These are phyloP conservation scores for Populus pruinosa DNA, from an alignment of 345 rosid genomes.

Conservation along the genomic window DNA sequence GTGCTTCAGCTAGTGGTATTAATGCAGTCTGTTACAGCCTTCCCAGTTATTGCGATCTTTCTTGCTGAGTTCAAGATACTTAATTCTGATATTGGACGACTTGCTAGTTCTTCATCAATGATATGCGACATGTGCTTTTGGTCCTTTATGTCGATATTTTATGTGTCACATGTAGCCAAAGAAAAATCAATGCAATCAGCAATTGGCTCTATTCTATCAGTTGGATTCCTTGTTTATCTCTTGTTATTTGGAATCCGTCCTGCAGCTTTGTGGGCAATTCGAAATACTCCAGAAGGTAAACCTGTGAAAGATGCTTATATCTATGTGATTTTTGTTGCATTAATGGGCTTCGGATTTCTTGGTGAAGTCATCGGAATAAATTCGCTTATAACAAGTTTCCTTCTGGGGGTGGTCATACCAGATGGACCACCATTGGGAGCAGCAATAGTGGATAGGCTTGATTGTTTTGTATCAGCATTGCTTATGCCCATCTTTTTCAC, in stretches of 20 bases:
- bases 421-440: slow-evolving; percentile 43
- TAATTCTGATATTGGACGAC: slow-evolving; percentile 43
- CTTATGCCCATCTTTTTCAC: slow-evolving; percentile 35
- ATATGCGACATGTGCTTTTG: slow-evolving; percentile 13
- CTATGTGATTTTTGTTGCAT: slow-evolving; percentile 15
- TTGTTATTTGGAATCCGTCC: slow-evolving; percentile 26
- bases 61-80: slow-evolving; percentile 38
- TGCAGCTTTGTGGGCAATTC: slow-evolving; percentile 30
- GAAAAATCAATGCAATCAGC: slow-evolving; percentile 1
- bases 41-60: slow-evolving; percentile 32
- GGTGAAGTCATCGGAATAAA: slow-evolving; percentile 31
- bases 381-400: slow-evolving; percentile 19
- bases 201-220: slow-evolving; percentile 13
- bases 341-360: slow-evolving; percentile 29
- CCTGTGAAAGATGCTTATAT: slow-evolving; percentile 36
- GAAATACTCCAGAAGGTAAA: slow-evolving; percentile 32
- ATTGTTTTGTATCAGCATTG: slow-evolving; percentile 23
- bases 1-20: slow-evolving; percentile 15
- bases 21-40: slow-evolving; percentile 33
- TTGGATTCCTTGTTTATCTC: slow-evolving; percentile 6
- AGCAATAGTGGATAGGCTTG: slow-evolving; percentile 35
- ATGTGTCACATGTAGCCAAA: neutral
- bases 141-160: slow-evolving; percentile 8
- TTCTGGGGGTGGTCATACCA: slow-evolving; percentile 36
- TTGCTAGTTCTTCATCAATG: slow-evolving; percentile 35